A percentile compares a stretch with the other conserved stretches of the same genome.
These are phyloP conservation scores for Hymenoscyphus infarciens DNA, from an alignment of 2,329 filamentous ascomycete species.

Conservation along the genomic window DNA sequence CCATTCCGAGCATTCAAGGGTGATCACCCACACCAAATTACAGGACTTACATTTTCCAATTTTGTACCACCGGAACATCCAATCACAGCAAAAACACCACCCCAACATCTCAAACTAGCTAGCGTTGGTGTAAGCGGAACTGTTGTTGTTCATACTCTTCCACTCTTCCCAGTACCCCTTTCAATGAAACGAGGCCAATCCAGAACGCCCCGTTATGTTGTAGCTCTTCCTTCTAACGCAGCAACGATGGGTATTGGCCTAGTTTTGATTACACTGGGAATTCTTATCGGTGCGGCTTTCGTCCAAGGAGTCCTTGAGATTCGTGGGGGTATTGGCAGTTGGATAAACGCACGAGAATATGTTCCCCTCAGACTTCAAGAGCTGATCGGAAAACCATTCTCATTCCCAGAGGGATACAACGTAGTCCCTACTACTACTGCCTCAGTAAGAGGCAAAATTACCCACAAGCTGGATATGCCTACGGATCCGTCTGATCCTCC, in stretches of 20 bases:
- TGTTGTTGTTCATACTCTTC: slow-evolving; percentile 36
- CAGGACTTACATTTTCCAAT: slow-evolving; percentile 54
- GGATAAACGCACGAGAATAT: slow-evolving; percentile 26
- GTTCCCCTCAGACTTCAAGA: slow-evolving; percentile 30
- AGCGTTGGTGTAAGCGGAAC: slow-evolving; percentile 36
- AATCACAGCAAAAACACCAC: slow-evolving; percentile 30
- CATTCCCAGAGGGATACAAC: slow-evolving; percentile 24
- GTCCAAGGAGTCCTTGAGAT: slow-evolving; percentile 34
- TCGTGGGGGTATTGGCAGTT: slow-evolving; percentile 25
- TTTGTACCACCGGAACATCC: slow-evolving; percentile 30
- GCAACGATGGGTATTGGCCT: slow-evolving; percentile 25
- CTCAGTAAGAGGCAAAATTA: neutral
- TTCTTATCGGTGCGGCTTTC: slow-evolving; percentile 27
- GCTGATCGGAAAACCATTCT: slow-evolving; percentile 28
- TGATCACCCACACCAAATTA: slow-evolving; percentile 57
- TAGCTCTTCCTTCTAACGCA: slow-evolving; percentile 30
- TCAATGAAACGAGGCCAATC: slow-evolving; percentile 31
- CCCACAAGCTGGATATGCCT: slow-evolving; percentile 16
- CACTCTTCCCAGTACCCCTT: slow-evolving; percentile 33
- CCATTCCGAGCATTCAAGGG: slow-evolving; percentile 51
- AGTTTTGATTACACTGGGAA: slow-evolving; percentile 24
- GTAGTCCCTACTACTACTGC: slow-evolving; percentile 1
- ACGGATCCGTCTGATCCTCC: slow-evolving; percentile 6
- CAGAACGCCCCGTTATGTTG: slow-evolving; percentile 32
- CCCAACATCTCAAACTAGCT: slow-evolving; percentile 34